Percentiles rank a stretch among this genome's conserved stretches.
phyloP scores from a whole-genome alignment of 2,329 filamentous ascomycete species.

The Verticillium nonalfalfae region DNA sequence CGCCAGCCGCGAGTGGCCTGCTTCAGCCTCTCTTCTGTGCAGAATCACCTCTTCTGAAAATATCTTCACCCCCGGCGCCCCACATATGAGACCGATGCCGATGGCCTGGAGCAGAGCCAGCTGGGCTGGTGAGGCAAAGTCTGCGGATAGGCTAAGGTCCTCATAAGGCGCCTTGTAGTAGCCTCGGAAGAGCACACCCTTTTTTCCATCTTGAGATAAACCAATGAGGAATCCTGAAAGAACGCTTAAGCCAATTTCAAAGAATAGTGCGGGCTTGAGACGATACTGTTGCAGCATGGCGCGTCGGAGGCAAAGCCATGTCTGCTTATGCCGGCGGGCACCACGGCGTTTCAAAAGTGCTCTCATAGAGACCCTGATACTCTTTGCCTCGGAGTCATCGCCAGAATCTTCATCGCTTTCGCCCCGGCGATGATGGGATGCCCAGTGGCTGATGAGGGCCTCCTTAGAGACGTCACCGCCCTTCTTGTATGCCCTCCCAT shows the following conservation, averaged over 20 bases:
- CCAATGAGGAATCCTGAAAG: constrained; percentile 49
- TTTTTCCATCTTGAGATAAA: constrained; percentile 39
- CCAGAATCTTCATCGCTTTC: constrained; percentile 12
- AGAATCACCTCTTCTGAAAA: constrained; percentile 51
- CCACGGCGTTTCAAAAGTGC: constrained; percentile 42
- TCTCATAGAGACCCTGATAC: constrained; percentile 32
- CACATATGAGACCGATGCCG: constrained; percentile 48
- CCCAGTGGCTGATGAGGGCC: constrained; percentile 44
- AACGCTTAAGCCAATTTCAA: constrained; percentile 46
- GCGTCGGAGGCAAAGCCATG: constrained; percentile 44
- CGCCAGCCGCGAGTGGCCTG: constrained; percentile 47
- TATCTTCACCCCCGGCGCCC: constrained; percentile 47
- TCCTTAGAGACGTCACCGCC: constrained; percentile 39
- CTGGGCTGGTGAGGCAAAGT: constrained; percentile 43
- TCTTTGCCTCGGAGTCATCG: constrained; percentile 4
- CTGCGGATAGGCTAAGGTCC: constrained; percentile 42
- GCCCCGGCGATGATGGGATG: constrained; percentile 15
- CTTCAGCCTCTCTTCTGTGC: constrained; percentile 47
- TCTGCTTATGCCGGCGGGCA: constrained; percentile 40
- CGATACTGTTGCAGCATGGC: constrained; percentile 53
- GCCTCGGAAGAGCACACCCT: constrained; percentile 47
- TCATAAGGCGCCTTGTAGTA: constrained; percentile 44
- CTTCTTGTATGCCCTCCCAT: constrained; percentile 43
- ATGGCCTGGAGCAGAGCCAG: constrained; percentile 46
- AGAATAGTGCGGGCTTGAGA: constrained; percentile 40